Percentiles rank a stretch among this genome's conserved stretches.
phyloP scores from a whole-genome alignment of 768 basidiomycete species.

The Lactifluus hygrophoroides region DNA sequence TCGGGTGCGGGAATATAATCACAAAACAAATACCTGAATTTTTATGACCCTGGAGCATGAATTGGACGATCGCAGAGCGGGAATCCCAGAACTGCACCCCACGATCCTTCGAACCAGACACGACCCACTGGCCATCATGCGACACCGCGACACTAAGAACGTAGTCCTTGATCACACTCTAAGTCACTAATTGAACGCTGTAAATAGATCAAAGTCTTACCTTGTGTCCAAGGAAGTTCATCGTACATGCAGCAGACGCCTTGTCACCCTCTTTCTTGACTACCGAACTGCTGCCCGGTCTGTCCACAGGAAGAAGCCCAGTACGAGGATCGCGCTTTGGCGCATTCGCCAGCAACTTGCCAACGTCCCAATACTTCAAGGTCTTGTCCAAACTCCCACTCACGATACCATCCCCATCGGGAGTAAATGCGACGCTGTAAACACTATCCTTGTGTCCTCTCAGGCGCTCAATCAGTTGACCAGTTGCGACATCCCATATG shows the following conservation, averaged over 20 bases:
- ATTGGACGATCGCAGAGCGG: slow-evolving; percentile 68
- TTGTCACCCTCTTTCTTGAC: slow-evolving; percentile 44
- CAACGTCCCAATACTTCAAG: slow-evolving; percentile 54
- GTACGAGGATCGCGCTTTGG: slow-evolving; percentile 26
- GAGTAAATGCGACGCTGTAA: slow-evolving; percentile 78
- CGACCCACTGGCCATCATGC: slow-evolving; percentile 90
- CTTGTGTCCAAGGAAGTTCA: slow-evolving; percentile 88
- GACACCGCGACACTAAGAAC: slow-evolving; percentile 73
- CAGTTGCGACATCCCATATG: slow-evolving; percentile 59
- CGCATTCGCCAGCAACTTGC: slow-evolving; percentile 28
- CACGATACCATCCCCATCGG: slow-evolving; percentile 81
- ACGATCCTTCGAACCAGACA: slow-evolving; percentile 92
- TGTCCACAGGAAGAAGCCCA: slow-evolving; percentile 16
- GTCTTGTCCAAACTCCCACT: slow-evolving; percentile 75
- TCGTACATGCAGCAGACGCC: slow-evolving; percentile 47
- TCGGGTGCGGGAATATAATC: neutral
- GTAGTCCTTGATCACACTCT: slow-evolving; percentile 42
- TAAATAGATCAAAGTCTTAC: slow-evolving; percentile 29
- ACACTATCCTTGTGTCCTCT: slow-evolving; percentile 55
- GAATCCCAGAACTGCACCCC: slow-evolving; percentile 94
- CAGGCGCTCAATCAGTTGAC: slow-evolving; percentile 48
- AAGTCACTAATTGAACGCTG: neutral
- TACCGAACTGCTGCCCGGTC: slow-evolving; percentile 15
- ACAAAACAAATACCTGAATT: slow-evolving; percentile 42
- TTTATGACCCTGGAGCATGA: slow-evolving; percentile 82